Evolutionary conservation across 176 grass and related monocot species (phyloP), one percentile per base, ranked within the genome.

Genomic region (Microstegium vimineum): DNA sequence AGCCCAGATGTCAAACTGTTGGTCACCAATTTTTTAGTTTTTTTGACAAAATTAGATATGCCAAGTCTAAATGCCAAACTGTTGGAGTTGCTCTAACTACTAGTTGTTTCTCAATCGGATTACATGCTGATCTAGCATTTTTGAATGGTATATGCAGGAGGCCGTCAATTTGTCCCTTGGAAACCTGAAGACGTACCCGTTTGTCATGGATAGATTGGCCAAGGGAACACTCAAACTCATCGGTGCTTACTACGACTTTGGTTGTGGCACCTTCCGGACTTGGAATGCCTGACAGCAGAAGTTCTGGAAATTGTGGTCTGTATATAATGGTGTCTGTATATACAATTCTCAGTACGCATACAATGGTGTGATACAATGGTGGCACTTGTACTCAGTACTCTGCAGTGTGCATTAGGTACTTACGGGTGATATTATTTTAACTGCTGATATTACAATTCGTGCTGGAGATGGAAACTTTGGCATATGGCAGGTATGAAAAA

Each of bases 101-200:
- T 65, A 33, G 37, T 26, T 10, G 62, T 79, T 79, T 46, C 0
- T 25, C 26, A 69, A 36, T 37, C n/a, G 11, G 27, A 62, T 62
- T 60, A 78, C 34, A 23, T 2, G 9, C 72, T 77, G 8, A 70
- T 63, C 0, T 23, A n/a, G 34, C 66, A 15, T 81, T 14, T 76
- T 40, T 81, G 16, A 62, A 82, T 77, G 34, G 34, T 35, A 35
- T 35, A 35, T 43, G 15, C 57, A 77, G 75, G 75, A 77, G 75
- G 75, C 40, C 10, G 75, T 77, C 57, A 63, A 77, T 43, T 13
- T 63, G 25, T 77, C 75, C 9, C 75, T 63, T 22, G 20, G 37
- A 43, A 77, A 77, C 57, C 57, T 77, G 75, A 43, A 18, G 57
- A 77, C 75, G 5, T 30, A 63, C 74, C 57, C 75, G 13, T 77